Percentiles rank a stretch among this genome's conserved stretches.
These are phyloP conservation scores for Aspergillus baeticus DNA, from an alignment of 495 filamentous ascomycete species.

Conservation along the genomic window DNA sequence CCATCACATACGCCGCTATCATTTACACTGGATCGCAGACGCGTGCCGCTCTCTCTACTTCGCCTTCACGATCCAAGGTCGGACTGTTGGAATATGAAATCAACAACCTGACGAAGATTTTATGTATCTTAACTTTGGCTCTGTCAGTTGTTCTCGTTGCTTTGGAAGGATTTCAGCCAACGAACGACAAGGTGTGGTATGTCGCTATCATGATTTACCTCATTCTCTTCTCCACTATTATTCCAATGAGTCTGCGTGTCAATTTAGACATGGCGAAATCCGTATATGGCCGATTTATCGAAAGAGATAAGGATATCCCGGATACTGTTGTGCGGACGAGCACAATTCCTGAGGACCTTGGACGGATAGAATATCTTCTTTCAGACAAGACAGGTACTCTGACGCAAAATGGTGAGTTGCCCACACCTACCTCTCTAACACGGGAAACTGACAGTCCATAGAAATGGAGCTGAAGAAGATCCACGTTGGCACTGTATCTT, in stretches of 20 bases:
- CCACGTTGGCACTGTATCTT: slow-evolving; percentile 96
- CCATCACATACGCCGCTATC: slow-evolving; percentile 80
- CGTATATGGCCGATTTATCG: slow-evolving; percentile 94
- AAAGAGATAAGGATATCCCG: slow-evolving; percentile 82
- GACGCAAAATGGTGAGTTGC: slow-evolving; percentile 74
- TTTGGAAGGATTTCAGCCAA: slow-evolving; percentile 73
- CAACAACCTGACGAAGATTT: slow-evolving; percentile 95
- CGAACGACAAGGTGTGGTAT: slow-evolving; percentile 73
- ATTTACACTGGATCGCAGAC: slow-evolving; percentile 96
- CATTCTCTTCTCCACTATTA: slow-evolving; percentile 98
- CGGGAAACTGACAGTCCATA: slow-evolving; percentile 21
- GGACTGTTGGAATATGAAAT: slow-evolving; percentile 95
- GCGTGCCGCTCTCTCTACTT: slow-evolving; percentile 89
- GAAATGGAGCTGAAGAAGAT: slow-evolving; percentile 99
- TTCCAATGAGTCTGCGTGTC: slow-evolving; percentile 93
- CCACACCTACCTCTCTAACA: neutral
- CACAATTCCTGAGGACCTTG: slow-evolving; percentile 96
- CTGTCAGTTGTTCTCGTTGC: slow-evolving; percentile 90
- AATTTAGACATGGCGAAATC: slow-evolving; percentile 97
- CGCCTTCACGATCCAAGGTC: slow-evolving; percentile 85
- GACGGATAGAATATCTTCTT: slow-evolving; percentile 91
- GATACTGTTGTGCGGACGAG: slow-evolving; percentile 93
- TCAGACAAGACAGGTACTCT: slow-evolving; percentile 98
- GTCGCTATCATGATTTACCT: slow-evolving; percentile 93
- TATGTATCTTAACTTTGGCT: slow-evolving; percentile 82